Base-by-base conservation (phyloP, 441 rosid genomes). In the Dalechampia spathulata region DNA sequence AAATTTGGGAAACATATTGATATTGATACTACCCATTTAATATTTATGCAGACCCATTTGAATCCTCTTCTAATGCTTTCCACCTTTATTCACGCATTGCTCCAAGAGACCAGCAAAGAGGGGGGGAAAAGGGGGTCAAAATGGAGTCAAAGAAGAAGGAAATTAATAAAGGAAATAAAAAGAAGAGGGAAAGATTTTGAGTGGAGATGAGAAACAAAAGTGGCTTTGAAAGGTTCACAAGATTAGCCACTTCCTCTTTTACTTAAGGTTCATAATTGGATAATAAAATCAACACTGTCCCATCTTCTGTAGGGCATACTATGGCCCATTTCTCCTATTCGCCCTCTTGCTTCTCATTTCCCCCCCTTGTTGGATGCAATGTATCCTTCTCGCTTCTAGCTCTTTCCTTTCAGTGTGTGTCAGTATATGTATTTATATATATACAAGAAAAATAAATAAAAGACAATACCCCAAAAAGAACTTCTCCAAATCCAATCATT, bases 271-370 rank as follows among this genome's bases (percentile, higher is more conserved):
- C n/a, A n/a, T n/a, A n/a, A n/a, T n/a, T n/a, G n/a, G n/a, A n/a
- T n/a, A n/a, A n/a, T n/a, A n/a, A n/a, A n/a, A n/a, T n/a, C n/a
- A n/a, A n/a, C n/a, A n/a, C n/a, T 30, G 34, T 72, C 70, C 71
- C 28, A 72, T 81, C 61, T 46, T 73, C 73, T 64, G 73, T 54
- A 49, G 67, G 66, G 72, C 85, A 73, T 63, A 57, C 73, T 60
- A 19, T 74, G 78, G 48, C 75, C 90, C 85, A 66, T 72, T 75
- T 73, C 75, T 69, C 82, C 83, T n/a, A n/a, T n/a, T n/a, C n/a
- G n/a, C n/a, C n/a, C n/a, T n/a, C n/a, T n/a, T n/a, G n/a, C n/a
- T 51, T 25, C 52, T 36, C n/a, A 48, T 30, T 64, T 64, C 62
- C 62, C 56, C 50, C 60, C 72, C 61, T 60, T 73, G 47, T 54